Base-by-base conservation (phyloP, 345 rosid genomes). In the Eucalyptus polyanthemos region DNA sequence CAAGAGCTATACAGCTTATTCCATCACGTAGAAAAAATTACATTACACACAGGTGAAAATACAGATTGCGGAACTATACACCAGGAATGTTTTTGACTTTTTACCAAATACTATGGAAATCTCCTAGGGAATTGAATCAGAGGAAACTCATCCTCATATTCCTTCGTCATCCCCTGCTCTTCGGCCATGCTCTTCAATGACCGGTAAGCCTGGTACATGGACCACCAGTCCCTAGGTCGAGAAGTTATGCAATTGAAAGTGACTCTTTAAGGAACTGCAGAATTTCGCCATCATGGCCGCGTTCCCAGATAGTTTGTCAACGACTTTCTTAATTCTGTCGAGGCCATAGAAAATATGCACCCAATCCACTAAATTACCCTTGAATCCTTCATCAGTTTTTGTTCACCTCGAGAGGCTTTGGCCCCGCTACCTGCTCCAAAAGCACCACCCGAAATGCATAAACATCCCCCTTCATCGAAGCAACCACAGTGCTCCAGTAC, bases 361-460 rank as follows among this genome's bases (percentile, higher is more conserved):
- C 56, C 56, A 19, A 53, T 53, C 56, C 56, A 53, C 56, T 53
- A 19, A 53, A 53, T 93, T 95, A 29, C 93, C 96, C 89, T 95
- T 95, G 34, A 92, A 93, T 34, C 94, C 96, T 91, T 93, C 96
- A 8, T 92, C 96, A 29, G 88, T 89, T 44, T 44, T 86, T 89
- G 50, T 58, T 83, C 34, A 93, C 90, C 50, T 94, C 94, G 15
- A 90, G 89, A 21, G 98, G 95, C 58, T 95, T 96, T 25, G 89
- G 90, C 89, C 98, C 96, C 8, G 96, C 93, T 3, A 91, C 95
- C 90, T 96, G 91, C 93, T 97, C 98, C 89, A 95, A 89, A 80
- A 97, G 95, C 85, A 97, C 96, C 22, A 95, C 95, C 6, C 99
- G 96, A 21, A 95, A 93, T 80, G 94, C 96, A 76, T 93, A 97